phyloP scores from a whole-genome alignment of 2,329 filamentous ascomycete species.

The Diaporthe destruens region DNA sequence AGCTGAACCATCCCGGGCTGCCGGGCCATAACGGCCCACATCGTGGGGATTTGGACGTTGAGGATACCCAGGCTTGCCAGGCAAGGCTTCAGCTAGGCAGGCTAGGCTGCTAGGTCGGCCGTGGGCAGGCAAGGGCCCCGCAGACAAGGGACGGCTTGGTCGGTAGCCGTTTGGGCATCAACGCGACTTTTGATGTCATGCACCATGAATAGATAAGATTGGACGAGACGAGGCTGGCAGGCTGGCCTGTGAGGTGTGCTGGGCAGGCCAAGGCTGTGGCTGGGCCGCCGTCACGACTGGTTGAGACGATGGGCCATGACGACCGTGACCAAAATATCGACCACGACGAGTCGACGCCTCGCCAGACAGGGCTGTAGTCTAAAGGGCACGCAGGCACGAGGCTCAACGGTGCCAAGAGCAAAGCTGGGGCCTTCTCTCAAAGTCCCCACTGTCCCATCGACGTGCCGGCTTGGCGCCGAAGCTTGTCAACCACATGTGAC shows the following conservation, averaged over 20 bases:
- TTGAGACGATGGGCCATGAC: neutral
- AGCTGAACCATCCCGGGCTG: constrained; percentile 12
- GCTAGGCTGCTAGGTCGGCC: too few species aligned
- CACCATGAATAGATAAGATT: constrained; percentile 18
- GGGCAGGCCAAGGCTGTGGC: neutral
- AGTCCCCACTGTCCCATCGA: constrained; percentile 2
- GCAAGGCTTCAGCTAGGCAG: constrained; percentile 11
- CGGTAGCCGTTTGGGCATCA: constrained; percentile 20
- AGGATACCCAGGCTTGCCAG: too few species aligned
- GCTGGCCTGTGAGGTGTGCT: constrained; percentile 3
- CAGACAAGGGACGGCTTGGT: constrained; percentile 7
- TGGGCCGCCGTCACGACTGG: neutral
- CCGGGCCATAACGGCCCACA: neutral
- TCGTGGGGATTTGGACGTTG: neutral
- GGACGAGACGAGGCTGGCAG: constrained; percentile 1
- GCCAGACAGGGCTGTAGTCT: neutral
- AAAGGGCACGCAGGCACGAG: constrained; percentile 1
- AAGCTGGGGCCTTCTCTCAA: too few species aligned
- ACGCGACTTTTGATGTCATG: constrained; percentile 7
- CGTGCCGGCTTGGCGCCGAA: constrained; percentile 31
- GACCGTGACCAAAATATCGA: too few species aligned
- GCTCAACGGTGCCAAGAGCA: neutral
- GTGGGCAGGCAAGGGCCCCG: neutral
- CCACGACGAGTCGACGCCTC: too few species aligned
- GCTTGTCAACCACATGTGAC: constrained; percentile 19